A percentile compares a stretch with the other conserved stretches of the same genome.
Evolutionary conservation across 2,329 filamentous ascomycete species (phyloP).

Genomic region (Fusarium illudens): DNA sequence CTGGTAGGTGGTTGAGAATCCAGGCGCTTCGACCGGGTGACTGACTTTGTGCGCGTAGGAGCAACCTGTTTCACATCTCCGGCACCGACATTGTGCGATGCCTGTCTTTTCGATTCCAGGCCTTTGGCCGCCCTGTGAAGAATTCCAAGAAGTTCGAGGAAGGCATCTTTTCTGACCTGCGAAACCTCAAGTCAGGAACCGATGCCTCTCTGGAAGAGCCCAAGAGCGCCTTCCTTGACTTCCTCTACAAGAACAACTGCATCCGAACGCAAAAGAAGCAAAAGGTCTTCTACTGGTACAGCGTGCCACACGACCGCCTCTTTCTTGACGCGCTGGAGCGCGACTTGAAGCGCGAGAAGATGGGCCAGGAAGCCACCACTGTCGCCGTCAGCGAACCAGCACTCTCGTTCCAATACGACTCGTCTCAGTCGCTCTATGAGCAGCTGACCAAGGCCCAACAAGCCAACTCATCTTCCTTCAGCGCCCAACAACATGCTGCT

Average conservation of each 20-base stretch:
- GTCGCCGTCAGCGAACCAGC: conserved; percentile 97
- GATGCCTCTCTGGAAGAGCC: conserved; percentile 98
- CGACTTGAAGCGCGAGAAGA: conserved; percentile 98
- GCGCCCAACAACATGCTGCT: conserved; percentile 75
- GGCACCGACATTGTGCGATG: conserved; percentile 99
- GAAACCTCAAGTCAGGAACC: conserved; percentile 97
- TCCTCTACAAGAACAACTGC: conserved; percentile 99
- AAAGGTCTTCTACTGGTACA: conserved; percentile 99
- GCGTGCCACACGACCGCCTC: conserved; percentile 94
- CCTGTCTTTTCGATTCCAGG: conserved; percentile 97
- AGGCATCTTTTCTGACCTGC: conserved; percentile 97
- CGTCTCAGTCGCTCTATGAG: conserved; percentile 98
- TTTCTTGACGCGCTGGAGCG: conserved; percentile 98
- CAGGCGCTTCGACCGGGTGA: background rate
- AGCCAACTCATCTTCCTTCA: conserved; percentile 97
- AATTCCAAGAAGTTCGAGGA: conserved; percentile 99
- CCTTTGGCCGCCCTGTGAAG: conserved; percentile 97
- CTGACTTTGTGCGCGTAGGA: conserved; percentile 50
- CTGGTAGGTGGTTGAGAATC: conserved; percentile 61
- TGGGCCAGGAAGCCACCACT: conserved; percentile 97
- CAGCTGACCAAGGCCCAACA: conserved; percentile 99
- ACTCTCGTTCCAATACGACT: conserved; percentile 98
- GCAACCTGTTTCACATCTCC: conserved; percentile 99
- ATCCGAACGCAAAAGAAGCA: conserved; percentile 99
- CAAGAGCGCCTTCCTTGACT: conserved; percentile 97